These are phyloP conservation scores for Lactifluus hygrophoroides DNA, from an alignment of 768 basidiomycete genomes.

Conservation along the genomic window DNA sequence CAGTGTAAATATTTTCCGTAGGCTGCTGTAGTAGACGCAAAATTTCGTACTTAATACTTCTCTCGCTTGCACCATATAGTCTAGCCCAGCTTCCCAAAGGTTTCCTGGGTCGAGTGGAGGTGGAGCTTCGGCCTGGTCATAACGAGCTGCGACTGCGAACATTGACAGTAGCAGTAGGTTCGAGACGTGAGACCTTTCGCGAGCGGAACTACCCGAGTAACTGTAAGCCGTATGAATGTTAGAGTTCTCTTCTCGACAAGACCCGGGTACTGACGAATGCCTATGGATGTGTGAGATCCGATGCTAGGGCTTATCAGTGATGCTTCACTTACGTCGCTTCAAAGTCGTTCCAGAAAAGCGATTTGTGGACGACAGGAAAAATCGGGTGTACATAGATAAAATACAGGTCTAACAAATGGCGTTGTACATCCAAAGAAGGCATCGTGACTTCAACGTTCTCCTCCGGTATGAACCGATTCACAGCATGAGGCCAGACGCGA, in stretches of 20 bases:
- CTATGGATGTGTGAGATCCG: neutral
- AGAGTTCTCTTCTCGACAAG: neutral
- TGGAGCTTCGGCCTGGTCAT: constrained; percentile 41
- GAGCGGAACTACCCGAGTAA: constrained; percentile 36
- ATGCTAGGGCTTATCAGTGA: neutral
- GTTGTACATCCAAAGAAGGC: constrained; percentile 55
- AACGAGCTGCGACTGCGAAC: constrained; percentile 75
- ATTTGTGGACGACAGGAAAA: constrained; percentile 74
- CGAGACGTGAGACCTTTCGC: constrained; percentile 45
- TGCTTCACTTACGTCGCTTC: constrained; percentile 17
- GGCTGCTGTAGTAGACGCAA: too few relatives aligned
- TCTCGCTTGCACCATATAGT: constrained; percentile 55
- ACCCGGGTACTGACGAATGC: constrained; percentile 8
- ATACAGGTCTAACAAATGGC: constrained; percentile 63
- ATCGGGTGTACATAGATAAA: constrained; percentile 80
- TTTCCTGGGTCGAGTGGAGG: constrained; percentile 38
- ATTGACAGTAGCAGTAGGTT: constrained; percentile 69
- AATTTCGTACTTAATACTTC: constrained; percentile 47
- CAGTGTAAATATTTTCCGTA: neutral
- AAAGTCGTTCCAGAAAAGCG: constrained; percentile 59
- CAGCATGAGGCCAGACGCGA: constrained; percentile 60
- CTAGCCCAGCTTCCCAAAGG: constrained; percentile 63
- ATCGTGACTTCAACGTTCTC: constrained; percentile 40
- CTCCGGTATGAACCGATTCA: constrained; percentile 36
- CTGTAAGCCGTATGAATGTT: neutral